A percentile compares a stretch with the other conserved stretches of the same genome.
These are phyloP conservation scores for Saksenaea vasiformis DNA, from an alignment of 371 early-diverging fungal genomes.

Conservation along the genomic window DNA sequence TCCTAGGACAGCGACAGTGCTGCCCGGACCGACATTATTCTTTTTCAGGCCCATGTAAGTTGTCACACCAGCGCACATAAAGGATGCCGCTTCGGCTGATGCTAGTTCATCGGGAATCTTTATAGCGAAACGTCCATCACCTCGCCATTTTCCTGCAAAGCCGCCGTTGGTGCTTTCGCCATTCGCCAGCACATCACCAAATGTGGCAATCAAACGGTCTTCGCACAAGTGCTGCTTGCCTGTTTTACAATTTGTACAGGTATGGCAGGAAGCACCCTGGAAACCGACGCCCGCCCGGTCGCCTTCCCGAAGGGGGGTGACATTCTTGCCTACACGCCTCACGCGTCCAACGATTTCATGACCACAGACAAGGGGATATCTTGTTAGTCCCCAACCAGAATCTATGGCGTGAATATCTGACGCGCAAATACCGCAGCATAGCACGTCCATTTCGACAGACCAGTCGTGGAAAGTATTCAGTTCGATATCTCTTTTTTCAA, in stretches of 20 bases:
- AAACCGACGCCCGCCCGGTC: constrained; percentile 74
- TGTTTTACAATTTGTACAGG: constrained; percentile 31
- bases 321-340: constrained; percentile 48
- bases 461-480: constrained; percentile 39
- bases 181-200: constrained; percentile 54
- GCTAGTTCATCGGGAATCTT: constrained; percentile 51
- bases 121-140: constrained; percentile 43
- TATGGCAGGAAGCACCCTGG: constrained; percentile 43
- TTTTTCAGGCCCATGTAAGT: constrained; percentile 50
- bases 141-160: constrained; percentile 61
- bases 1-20: constrained; percentile 62
- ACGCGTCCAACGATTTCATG: constrained; percentile 60
- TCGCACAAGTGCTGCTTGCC: constrained; percentile 35
- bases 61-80: constrained; percentile 42
- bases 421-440: constrained; percentile 53
- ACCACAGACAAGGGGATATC: constrained; percentile 64
- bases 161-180: constrained; percentile 61
- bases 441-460: constrained; percentile 62
- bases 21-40: constrained; percentile 11
- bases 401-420: constrained; percentile 62
- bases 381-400: constrained; percentile 64
- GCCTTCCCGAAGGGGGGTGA: constrained; percentile 53
- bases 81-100: constrained; percentile 17
- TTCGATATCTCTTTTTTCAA: constrained; percentile 17
- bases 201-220: constrained; percentile 59